Conservation (phyloP, 306 rosid species). For the Dryas drummondii region DNA sequence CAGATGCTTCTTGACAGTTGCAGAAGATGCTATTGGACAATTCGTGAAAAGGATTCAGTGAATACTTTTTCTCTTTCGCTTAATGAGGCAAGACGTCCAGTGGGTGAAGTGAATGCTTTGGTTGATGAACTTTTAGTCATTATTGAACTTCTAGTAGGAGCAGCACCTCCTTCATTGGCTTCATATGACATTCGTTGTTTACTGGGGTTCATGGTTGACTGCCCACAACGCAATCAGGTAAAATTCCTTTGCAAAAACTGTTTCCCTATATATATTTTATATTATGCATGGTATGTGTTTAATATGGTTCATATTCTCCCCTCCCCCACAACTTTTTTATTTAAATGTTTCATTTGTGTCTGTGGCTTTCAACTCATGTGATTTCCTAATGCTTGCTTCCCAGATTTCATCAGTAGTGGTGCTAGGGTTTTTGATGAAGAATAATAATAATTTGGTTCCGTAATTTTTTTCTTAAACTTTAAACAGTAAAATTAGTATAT, state of each 20-base stretch:
- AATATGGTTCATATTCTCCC: neutral
- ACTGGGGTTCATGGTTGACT: constrained; percentile 88
- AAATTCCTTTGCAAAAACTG: constrained; percentile 23
- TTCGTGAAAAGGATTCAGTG: constrained; percentile 79
- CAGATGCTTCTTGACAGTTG: constrained; percentile 97
- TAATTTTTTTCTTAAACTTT: neutral
- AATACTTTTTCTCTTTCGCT: constrained; percentile 67
- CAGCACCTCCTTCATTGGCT: constrained; percentile 74
- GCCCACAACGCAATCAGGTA: constrained; percentile 96
- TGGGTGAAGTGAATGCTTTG: constrained; percentile 95
- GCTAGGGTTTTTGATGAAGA: neutral
- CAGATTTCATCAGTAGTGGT: neutral
- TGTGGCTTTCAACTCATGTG: neutral
- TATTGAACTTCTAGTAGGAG: constrained; percentile 84
- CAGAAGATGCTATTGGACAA: constrained; percentile 91
- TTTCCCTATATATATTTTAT: constrained; percentile 10
- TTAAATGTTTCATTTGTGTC: neutral
- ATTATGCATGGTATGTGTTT: constrained; percentile 7
- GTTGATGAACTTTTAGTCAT: constrained; percentile 93
- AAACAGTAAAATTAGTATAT: neutral
- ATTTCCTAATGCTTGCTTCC: neutral
- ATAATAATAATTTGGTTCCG: neutral
- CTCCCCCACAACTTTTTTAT: neutral
- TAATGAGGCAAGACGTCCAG: constrained; percentile 64
- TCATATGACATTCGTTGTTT: constrained; percentile 75